Base-by-base conservation (phyloP, 2,329 filamentous ascomycete species). In the Fusarium camptoceras region DNA sequence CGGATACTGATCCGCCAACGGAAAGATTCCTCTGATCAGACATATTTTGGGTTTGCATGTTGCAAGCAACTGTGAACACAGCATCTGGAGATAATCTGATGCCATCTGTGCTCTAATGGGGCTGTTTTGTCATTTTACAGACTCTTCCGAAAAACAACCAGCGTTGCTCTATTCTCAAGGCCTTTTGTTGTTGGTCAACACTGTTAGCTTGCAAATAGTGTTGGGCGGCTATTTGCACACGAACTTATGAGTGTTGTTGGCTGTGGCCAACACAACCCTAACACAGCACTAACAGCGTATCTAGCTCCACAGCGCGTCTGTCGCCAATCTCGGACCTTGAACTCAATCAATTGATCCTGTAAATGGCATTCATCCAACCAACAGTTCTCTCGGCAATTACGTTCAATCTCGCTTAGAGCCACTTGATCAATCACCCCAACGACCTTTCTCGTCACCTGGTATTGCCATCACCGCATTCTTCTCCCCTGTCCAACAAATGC, bases 401-500 rank as follows among this genome's bases (percentile, higher is more conserved):
- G 6, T 37, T 37, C 34, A 37, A n/a, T 16, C 6, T n/a, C 34
- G 6, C 18, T n/a, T 37, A 16, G 34, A 37, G 34, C 10, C 7
- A 37, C 18, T 9, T 37, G 18, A 37, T 37, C 18, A n/a, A n/a
- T 10, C 34, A n/a, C 34, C 18, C 3, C 1, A 5, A 15, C 2
- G 16, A 24, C 8, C 20, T 6, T 15, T 2, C 6, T 5, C 9
- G 9, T n/a, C 10, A 37, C 18, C 18, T 18, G 6, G n/a, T 37
- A 37, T 11, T 18, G 34, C 34, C 34, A 37, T 11, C 30, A 18
- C 4, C 42, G 4, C 18, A 30, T 22, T 5, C 14, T 12, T 18
- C 3, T 30, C 44, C 18, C 34, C 9, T 37, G 34, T 37, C 14
- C 12, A 8, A 22, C 8, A 50, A 66, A 66, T 66, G 63, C 28